Evolutionary conservation across 2,329 filamentous ascomycete species (phyloP), one percentile per base, ranked within the genome.

Genomic region (Penicillium freii): DNA sequence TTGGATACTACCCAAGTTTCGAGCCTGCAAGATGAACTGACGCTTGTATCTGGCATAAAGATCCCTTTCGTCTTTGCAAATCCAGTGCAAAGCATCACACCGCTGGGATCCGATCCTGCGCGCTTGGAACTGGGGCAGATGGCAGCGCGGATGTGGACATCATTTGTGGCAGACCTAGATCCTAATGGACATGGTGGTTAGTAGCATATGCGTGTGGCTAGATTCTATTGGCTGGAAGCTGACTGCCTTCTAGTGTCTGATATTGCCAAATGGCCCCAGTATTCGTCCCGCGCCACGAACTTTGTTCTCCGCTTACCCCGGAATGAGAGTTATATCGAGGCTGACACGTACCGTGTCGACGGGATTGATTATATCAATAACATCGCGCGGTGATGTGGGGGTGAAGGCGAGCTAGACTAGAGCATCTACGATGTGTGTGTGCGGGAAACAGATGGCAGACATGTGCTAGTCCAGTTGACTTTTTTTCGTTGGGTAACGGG

Each of bases 51-150:
- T 1, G 31, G 19, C 15, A 9, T 33, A 40, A n/a, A 71, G 69
- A 71, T 72, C 13, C 69, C 69, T 0, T 72, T 72, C 33, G 58
- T 72, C 27, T 72, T 72, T 48, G 65, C 69, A 27, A 72, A 72
- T 23, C 68, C 69, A 1, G 62, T 64, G 13, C 69, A 72, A 15
- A 62, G 59, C 13, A 62, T 71, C n/a, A 72, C 69, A 2, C 39
- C 62, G 3, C 51, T 72, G 2, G 68, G 67, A 25, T 57, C 57
- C 27, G 66, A 70, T 21, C 66, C 65, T 31, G 54, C 52, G 3
- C 66, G 69, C 5, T 46, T 72, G 7, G 60, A 65, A 9, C 58
- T 72, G 15, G 69, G 62, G 8, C 66, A 71, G 42, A 54, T 71
- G 57, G 68, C 66, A 0, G 69, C 69, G n/a, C 60, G 62, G 5